Evolutionary conservation across 345 rosid genomes (phyloP).

Genomic region (Excoecaria cochinchinensis): DNA sequence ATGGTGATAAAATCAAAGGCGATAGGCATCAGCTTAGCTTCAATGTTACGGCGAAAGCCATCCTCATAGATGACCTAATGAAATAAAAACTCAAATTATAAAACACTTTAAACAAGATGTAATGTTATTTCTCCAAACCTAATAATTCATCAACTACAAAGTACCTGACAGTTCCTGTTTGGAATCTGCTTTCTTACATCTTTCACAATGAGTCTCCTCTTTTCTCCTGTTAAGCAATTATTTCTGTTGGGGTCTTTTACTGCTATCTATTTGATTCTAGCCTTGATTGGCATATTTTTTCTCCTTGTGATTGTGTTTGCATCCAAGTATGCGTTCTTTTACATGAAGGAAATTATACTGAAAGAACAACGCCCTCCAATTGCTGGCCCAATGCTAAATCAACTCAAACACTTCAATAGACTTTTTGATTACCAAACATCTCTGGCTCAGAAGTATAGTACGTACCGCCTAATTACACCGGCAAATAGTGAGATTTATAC

Average conservation of each 20-base stretch:
- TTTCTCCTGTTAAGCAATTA: slow-evolving; percentile 22
- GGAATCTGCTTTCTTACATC: background rate
- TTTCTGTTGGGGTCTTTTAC: slow-evolving; percentile 17
- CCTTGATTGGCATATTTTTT: slow-evolving; percentile 18
- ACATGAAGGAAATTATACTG: slow-evolving; percentile 25
- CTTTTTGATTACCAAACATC: slow-evolving; percentile 40
- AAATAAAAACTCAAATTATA: background rate
- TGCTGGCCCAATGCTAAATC: slow-evolving; percentile 33
- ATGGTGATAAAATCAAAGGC: background rate
- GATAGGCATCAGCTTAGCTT: background rate
- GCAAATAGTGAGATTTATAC: slow-evolving; percentile 38
- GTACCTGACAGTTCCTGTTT: background rate
- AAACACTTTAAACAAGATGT: background rate
- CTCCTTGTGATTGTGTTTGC: slow-evolving; percentile 4
- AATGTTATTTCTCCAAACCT: background rate
- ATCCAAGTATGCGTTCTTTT: slow-evolving; percentile 11
- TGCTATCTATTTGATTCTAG: slow-evolving; percentile 17
- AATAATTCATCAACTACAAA: background rate
- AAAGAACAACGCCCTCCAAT: slow-evolving; percentile 39
- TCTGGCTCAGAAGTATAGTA: slow-evolving; percentile 26
- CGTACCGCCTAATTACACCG: slow-evolving; percentile 30
- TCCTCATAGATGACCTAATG: background rate
- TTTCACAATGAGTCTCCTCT: slow-evolving; percentile 22
- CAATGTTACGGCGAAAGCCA: background rate
- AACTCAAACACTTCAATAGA: slow-evolving; percentile 28